These are phyloP conservation scores for Ilex aquifolium DNA, from an alignment of 257 asterid genomes.

Conservation along the genomic window DNA sequence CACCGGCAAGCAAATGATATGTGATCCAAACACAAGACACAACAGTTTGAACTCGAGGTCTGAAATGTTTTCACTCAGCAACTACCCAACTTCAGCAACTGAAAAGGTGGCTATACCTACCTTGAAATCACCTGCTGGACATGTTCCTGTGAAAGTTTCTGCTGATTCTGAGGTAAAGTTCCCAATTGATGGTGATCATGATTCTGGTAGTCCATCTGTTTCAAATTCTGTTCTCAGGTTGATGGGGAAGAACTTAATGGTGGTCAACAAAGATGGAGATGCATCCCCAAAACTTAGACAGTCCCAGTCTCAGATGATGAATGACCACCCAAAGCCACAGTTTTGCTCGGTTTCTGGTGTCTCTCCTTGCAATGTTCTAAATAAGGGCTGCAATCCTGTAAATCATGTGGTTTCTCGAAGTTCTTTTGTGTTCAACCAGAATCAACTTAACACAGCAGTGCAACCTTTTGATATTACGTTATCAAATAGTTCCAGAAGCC, in stretches of 20 bases:
- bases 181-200: constrained; percentile 26
- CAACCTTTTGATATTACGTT: constrained; percentile 32
- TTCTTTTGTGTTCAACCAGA: constrained; percentile 16
- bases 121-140: constrained; percentile 18
- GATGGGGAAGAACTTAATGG: constrained; percentile 93
- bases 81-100: constrained; percentile 17
- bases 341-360: constrained; percentile 18
- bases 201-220: constrained; percentile 49
- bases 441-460: constrained; percentile 15
- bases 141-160: constrained; percentile 19
- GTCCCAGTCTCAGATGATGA: constrained; percentile 17
- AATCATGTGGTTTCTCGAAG: constrained; percentile 23
- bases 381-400: constrained; percentile 18
- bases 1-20: constrained; percentile 26
- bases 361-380: constrained; percentile 18
- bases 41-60: constrained; percentile 17
- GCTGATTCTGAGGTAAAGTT: constrained; percentile 35
- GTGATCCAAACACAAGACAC: constrained; percentile 18
- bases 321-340: constrained; percentile 21
- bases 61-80: constrained; percentile 23
- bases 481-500: constrained; percentile 27
- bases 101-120: constrained; percentile 7
- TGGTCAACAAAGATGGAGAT: constrained; percentile 58
- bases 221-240: constrained; percentile 71
- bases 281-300: constrained; percentile 25